Conservation (phyloP, 441 rosid species). For the Kokia cookei region DNA sequence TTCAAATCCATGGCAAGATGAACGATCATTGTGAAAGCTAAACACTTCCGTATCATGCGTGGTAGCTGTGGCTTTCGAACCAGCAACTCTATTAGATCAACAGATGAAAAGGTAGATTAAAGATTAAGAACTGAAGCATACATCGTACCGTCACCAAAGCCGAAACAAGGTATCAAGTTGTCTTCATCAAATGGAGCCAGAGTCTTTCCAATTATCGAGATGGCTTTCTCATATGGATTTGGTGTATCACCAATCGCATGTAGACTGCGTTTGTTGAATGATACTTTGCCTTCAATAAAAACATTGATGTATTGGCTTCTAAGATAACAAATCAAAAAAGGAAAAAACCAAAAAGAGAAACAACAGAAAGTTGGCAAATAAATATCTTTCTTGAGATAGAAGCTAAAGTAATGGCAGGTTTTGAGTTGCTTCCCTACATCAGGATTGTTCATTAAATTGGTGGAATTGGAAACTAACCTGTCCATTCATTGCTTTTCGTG, state of each 20-base stretch:
- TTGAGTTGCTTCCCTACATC: not conserved
- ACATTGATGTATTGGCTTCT: constrained; percentile 9
- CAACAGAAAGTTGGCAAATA: not conserved
- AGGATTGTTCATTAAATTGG: not conserved
- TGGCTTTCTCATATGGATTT: constrained; percentile 82
- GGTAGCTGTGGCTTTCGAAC: constrained; percentile 35
- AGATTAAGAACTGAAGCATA: not conserved
- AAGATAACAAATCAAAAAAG: not conserved
- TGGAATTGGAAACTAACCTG: constrained; percentile 37
- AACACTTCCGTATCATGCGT: constrained; percentile 74
- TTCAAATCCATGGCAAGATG: constrained; percentile 81
- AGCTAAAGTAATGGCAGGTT: not conserved
- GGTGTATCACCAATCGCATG: constrained; percentile 52
- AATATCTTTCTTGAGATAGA: not conserved
- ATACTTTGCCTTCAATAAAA: constrained; percentile 42
- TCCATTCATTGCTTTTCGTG: constrained; percentile 95
- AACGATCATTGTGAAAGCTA: constrained; percentile 63
- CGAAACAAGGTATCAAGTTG: constrained; percentile 77
- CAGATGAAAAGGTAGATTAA: not conserved
- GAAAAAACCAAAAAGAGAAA: too few species aligned
- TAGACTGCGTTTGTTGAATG: constrained; percentile 59
- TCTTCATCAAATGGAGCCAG: constrained; percentile 88
- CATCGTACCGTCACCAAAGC: constrained; percentile 73
- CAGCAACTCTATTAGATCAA: constrained; percentile 3
- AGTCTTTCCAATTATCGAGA: constrained; percentile 72